Conservation (phyloP, 2,329 filamentous ascomycete genomes). For the Pyricularia pennisetigena region DNA sequence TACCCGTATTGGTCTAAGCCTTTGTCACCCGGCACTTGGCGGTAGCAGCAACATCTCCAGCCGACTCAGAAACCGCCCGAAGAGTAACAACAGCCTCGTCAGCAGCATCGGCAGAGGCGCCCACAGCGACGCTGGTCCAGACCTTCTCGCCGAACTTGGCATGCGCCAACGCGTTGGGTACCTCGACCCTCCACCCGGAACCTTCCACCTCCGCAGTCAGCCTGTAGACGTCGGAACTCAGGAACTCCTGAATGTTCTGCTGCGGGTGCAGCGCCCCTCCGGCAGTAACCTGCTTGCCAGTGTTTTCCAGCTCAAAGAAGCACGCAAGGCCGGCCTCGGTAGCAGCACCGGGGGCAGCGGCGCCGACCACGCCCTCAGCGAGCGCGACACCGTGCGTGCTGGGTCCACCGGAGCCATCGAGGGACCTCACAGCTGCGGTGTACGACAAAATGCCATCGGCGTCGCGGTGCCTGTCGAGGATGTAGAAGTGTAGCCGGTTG, state of each 20-base stretch:
- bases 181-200: conserved; percentile 33
- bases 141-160: conserved; percentile 29
- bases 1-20: not conserved
- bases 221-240: conserved; percentile 35
- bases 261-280: conserved; percentile 16
- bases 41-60: conserved; percentile 17
- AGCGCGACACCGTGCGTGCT: conserved; percentile 27
- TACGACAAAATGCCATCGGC: conserved; percentile 33
- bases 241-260: conserved; percentile 24
- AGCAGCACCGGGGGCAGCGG: conserved; percentile 11
- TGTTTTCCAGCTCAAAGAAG: conserved; percentile 36
- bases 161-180: conserved; percentile 29
- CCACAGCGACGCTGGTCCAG: conserved; percentile 31
- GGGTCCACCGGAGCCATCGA: conserved; percentile 22
- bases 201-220: conserved; percentile 31
- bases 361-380: conserved; percentile 17
- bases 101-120: conserved; percentile 19
- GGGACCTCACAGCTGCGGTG: conserved; percentile 34
- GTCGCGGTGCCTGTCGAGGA: conserved; percentile 32
- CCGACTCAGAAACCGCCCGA: conserved; percentile 34
- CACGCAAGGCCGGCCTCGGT: conserved; percentile 28
- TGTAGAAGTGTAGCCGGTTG: conserved; percentile 40
- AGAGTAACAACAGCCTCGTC: conserved; percentile 28
- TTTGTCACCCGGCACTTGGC: conserved; percentile 23
- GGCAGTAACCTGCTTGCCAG: conserved; percentile 22